These are phyloP conservation scores for Ascoidea asiatica DNA, from an alignment of 805 yeast species.

Conservation along the genomic window DNA sequence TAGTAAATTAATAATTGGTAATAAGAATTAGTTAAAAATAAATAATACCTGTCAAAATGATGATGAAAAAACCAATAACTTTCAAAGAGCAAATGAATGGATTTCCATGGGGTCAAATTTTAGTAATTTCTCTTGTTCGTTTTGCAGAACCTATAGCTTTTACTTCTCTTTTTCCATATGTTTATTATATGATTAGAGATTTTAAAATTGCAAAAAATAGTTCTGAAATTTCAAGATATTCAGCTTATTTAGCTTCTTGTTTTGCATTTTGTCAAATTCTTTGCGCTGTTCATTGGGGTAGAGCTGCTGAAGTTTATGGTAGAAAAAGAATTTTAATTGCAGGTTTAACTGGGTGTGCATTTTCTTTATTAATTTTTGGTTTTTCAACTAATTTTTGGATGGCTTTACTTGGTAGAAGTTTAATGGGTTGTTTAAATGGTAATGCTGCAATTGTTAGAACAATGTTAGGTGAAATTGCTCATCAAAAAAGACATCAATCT, in stretches of 20 bases:
- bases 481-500: conserved; percentile 44
- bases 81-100: conserved; percentile 39
- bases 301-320: conserved; percentile 38
- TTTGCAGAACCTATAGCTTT: conserved; percentile 53
- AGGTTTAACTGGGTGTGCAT: conserved; percentile 41
- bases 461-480: conserved; percentile 46
- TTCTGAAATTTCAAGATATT: conserved; percentile 39
- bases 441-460: conserved; percentile 54
- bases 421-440: conserved; percentile 48
- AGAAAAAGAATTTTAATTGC: conserved; percentile 39
- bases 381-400: conserved; percentile 36
- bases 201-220: conserved; percentile 35
- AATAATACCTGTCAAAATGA: too few species aligned
- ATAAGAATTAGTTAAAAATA: too few species aligned
- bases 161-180: conserved; percentile 51
- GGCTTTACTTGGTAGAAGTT: conserved; percentile 41
- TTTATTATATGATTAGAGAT: conserved; percentile 49
- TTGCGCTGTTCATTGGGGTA: conserved; percentile 50
- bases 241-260: conserved; percentile 47
- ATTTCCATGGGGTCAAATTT: conserved; percentile 38
- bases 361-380: conserved; percentile 36
- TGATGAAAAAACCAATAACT: conserved; percentile 9
- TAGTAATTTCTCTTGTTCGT: conserved; percentile 29
- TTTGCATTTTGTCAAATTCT: conserved; percentile 49
- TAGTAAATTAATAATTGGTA: too few species aligned